Conservation (phyloP, 2,329 filamentous ascomycete species). For the Aspergillus tanneri region DNA sequence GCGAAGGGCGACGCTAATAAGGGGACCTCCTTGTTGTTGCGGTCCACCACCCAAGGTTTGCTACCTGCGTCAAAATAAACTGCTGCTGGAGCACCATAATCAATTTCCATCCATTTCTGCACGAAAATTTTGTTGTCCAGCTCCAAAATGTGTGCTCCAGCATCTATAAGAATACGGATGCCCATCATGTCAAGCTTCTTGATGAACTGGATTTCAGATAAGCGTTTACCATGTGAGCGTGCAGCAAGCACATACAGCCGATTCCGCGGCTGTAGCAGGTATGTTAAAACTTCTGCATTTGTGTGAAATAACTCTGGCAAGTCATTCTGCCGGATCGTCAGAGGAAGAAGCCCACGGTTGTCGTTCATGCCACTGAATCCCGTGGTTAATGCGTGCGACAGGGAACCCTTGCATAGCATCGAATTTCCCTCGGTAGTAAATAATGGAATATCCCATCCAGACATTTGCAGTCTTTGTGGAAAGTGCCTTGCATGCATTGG, state of each 20-base stretch:
- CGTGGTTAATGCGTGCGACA: no score
- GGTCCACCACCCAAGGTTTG: constrained; percentile 47
- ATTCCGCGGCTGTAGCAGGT: constrained; percentile 56
- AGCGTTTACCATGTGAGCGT: constrained; percentile 31
- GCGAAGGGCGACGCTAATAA: constrained; percentile 57
- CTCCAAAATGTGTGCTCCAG: constrained; percentile 64
- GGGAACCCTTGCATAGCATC: no score
- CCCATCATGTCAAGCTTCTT: constrained; percentile 30
- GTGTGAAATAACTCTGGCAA: constrained; percentile 57
- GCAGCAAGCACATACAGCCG: constrained; percentile 46
- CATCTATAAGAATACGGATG: constrained; percentile 62
- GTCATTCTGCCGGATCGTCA: constrained; percentile 63
- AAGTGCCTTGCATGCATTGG: constrained; percentile 66
- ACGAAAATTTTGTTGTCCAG: constrained; percentile 56
- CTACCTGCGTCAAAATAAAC: constrained; percentile 55
- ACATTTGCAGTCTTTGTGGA: constrained; percentile 60
- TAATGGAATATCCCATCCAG: constrained; percentile 66
- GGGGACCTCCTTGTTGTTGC: constrained; percentile 40
- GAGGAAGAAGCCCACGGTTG: constrained; percentile 57
- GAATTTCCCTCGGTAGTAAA: constrained; percentile 26
- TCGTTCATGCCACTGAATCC: constrained; percentile 75
- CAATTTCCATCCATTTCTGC: constrained; percentile 52
- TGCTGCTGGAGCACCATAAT: constrained; percentile 48
- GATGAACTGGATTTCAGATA: constrained; percentile 51
- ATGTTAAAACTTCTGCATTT: constrained; percentile 62